Conservation (phyloP, 371 early-diverging fungal genomes). For the Rhizomucor pusillus region DNA sequence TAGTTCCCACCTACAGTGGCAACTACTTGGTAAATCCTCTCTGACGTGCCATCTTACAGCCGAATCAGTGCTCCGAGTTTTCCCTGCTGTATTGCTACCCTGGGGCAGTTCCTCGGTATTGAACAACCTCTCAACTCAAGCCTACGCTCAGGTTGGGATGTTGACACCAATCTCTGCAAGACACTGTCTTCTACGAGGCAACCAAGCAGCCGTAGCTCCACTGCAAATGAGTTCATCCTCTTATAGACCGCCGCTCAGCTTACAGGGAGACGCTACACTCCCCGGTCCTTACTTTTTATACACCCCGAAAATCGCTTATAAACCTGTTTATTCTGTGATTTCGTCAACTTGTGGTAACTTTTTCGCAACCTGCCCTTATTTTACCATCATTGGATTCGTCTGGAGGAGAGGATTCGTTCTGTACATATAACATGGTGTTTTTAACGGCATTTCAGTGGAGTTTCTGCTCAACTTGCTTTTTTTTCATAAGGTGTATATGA, state of each 20-base stretch:
- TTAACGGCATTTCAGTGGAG: too few relatives aligned
- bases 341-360: too few relatives aligned
- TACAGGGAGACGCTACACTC: constrained; percentile 41
- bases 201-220: constrained; percentile 37
- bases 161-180: constrained; percentile 49
- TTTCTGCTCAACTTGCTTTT: too few relatives aligned
- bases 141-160: constrained; percentile 44
- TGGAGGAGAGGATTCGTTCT: too few relatives aligned
- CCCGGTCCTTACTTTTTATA: constrained; percentile 23
- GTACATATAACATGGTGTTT: too few relatives aligned
- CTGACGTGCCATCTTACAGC: constrained; percentile 56
- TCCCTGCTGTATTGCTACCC: constrained; percentile 65
- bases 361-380: too few relatives aligned
- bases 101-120: constrained; percentile 56
- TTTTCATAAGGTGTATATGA: too few relatives aligned
- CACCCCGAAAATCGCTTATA: neutral
- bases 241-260: constrained; percentile 45
- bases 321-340: too few relatives aligned
- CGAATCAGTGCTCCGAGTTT: constrained; percentile 55
- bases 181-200: constrained; percentile 12
- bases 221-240: constrained; percentile 44
- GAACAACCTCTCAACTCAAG: constrained; percentile 47
- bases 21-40: constrained; percentile 39
- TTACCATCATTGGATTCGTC: too few relatives aligned
- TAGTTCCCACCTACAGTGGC: constrained; percentile 42